Evolutionary conservation across 148 eudicot species (phyloP), one percentile per base, ranked within the genome.

Genomic region (Hydrangea macrophylla): DNA sequence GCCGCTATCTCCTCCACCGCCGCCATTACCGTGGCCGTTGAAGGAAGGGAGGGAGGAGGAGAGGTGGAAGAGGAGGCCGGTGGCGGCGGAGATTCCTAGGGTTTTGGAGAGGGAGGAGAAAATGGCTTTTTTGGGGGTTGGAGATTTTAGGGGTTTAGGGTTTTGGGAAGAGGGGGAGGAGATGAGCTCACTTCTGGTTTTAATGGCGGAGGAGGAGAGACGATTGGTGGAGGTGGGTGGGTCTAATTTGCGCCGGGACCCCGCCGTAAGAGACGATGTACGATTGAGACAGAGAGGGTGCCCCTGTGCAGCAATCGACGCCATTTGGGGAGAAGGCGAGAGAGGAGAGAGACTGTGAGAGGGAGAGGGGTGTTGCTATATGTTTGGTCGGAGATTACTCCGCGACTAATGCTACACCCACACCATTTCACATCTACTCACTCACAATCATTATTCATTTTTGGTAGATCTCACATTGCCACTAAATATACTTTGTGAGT

Each of bases 1-100:
- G 0, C 77, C 74, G 0, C 84, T 79, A 0, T 77, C 81, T 1
- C 80, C 82, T 8, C 78, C 78, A 0, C 77, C 74, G 9, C 81
- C 80, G 30, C 64, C 71, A 1, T 71, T 81, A 7, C 71, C 70
- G 32, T 67, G 55, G 7, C 75, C 73, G 7, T 39, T 58, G 64
- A 75, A 69, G 2, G 71, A 64, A 61, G 78, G 66, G 48, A 69
- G 59, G 18, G 82, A 74, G 59, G 69, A 35, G 69, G 83, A 76
- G 26, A 69, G 62, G 73, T 62, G 60, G 48, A 69, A 64, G 55
- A 70, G 39, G 33, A 81, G 18, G 50, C 79, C 75, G 28, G 86
- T 36, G 55, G 83, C 74, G 30, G 79, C 71, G 56, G 73, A 73
- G 72, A 82, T 7, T 3, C 78, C 76, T 27, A 80, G 70, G 40